Evolutionary conservation across 139 green algal genomes (phyloP).

Genomic region (Chlamydomonas sphaeroides): DNA sequence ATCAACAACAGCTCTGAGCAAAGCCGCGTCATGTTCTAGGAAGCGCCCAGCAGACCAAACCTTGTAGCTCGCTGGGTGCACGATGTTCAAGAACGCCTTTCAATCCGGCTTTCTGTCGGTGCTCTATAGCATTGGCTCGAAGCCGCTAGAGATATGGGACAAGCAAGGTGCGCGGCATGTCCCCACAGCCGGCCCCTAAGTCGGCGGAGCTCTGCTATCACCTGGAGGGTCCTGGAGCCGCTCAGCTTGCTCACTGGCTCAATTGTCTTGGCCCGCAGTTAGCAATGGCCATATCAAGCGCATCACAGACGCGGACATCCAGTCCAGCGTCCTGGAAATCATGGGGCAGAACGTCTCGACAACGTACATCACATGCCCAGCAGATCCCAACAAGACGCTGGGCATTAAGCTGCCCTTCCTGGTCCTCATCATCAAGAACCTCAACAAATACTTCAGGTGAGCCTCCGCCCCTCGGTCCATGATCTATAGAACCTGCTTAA

Average conservation of each 20-base stretch:
- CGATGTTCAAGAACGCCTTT: conserved; percentile 58
- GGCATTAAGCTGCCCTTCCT: conserved; percentile 99
- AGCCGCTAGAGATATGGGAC: conserved; percentile 96
- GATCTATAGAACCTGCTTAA: too few species aligned
- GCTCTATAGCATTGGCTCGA: conserved; percentile 95
- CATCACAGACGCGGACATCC: conserved; percentile 96
- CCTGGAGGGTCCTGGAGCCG: neutral
- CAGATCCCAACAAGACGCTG: conserved; percentile 88
- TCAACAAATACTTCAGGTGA: conserved; percentile 93
- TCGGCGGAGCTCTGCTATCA: too few species aligned
- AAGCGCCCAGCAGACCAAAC: too few species aligned
- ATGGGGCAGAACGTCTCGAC: conserved; percentile 90
- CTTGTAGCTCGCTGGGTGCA: conserved; percentile 17
- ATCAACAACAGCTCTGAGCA: too few species aligned
- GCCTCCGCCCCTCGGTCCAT: neutral
- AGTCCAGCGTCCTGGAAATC: conserved; percentile 94
- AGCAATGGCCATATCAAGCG: conserved; percentile 96
- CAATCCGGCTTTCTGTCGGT: conserved; percentile 95
- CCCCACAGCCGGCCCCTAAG: too few species aligned
- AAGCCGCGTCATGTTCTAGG: too few species aligned
- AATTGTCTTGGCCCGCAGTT: conserved; percentile 67
- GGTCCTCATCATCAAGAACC: conserved; percentile 98
- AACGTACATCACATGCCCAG: conserved; percentile 93
- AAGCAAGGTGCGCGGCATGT: conserved; percentile 78
- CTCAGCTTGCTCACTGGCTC: neutral